phyloP scores from a whole-genome alignment of 768 basidiomycete species.

The Kwoniella dendrophila region DNA sequence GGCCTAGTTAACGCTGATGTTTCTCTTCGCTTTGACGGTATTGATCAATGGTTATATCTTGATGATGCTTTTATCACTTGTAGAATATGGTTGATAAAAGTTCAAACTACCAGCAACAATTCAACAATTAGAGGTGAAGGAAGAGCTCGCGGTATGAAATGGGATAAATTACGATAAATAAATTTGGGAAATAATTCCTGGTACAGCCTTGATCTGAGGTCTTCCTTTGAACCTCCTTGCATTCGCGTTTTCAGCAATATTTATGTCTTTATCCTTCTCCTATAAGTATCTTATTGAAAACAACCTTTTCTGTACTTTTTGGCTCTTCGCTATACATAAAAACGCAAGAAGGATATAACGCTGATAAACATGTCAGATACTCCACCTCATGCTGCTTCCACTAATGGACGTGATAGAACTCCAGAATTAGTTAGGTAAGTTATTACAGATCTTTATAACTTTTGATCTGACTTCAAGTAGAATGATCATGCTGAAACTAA shows the following conservation, averaged over 20 bases:
- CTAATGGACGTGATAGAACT: constrained; percentile 34
- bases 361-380: constrained; percentile 36
- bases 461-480: neutral
- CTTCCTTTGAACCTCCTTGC: constrained; percentile 1
- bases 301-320: constrained; percentile 3
- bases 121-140: constrained; percentile 1
- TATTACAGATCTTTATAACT: neutral
- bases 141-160: neutral
- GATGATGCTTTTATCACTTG: neutral
- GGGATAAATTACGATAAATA: constrained; percentile 18
- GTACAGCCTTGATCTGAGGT: neutral
- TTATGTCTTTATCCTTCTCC: neutral
- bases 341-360: neutral
- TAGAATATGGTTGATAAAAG: no score
- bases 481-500: neutral
- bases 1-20: neutral
- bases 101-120: neutral
- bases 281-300: neutral
- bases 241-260: no score
- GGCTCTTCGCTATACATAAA: neutral
- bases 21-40: no score
- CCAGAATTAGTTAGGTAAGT: constrained; percentile 49
- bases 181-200: constrained; percentile 4
- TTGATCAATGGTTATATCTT: no score
- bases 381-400: constrained; percentile 19